Conservation (phyloP, 1,139 yeast species). For the Blastobotrys raffinosifermentans region DNA sequence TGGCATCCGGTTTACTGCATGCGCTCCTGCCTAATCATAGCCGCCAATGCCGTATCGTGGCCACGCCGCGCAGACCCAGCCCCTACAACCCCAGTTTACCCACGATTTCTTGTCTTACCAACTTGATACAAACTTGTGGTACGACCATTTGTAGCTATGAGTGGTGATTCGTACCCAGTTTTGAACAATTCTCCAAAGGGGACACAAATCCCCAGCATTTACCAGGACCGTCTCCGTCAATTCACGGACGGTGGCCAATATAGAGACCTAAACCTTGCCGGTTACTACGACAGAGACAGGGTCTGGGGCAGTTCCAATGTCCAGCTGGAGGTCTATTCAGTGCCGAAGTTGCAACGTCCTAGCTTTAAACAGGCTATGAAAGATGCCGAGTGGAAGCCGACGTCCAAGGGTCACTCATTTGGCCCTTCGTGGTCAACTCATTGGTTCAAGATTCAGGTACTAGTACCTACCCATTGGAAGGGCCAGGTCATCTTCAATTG, state of each 20-base stretch:
- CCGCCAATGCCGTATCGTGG: too few relatives aligned
- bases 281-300: conserved; percentile 63
- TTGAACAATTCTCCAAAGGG: conserved; percentile 65
- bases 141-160: too few relatives aligned
- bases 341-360: conserved; percentile 70
- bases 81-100: too few relatives aligned
- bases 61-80: too few relatives aligned
- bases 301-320: conserved; percentile 38
- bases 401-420: conserved; percentile 67
- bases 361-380: conserved; percentile 63
- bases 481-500: conserved; percentile 63
- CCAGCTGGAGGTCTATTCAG: conserved; percentile 52
- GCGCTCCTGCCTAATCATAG: too few relatives aligned
- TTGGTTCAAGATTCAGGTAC: conserved; percentile 72
- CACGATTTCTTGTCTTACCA: too few relatives aligned
- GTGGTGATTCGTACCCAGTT: conserved; percentile 37
- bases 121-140: too few relatives aligned
- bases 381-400: conserved; percentile 48
- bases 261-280: conserved; percentile 66
- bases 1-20: too few relatives aligned
- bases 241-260: conserved; percentile 71
- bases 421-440: conserved; percentile 98
- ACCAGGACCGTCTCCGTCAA: conserved; percentile 73
- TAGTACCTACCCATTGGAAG: conserved; percentile 49
- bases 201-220: conserved; percentile 75